Conservation (phyloP, 352 stramenopile species). For the Globisporangium abappressorium region DNA sequence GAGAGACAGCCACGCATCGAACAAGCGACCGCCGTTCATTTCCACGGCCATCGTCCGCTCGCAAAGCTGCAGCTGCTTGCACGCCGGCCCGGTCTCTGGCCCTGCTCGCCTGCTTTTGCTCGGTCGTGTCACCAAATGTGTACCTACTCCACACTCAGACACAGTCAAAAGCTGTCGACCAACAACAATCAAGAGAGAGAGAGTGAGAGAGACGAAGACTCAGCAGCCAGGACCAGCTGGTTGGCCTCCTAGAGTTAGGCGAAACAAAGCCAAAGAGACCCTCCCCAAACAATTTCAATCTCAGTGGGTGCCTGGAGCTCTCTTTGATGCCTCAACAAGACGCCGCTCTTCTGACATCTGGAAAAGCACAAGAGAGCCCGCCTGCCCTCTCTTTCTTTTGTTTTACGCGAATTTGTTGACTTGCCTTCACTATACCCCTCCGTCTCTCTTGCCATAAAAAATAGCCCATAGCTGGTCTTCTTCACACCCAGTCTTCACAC, state of each 20-base stretch:
- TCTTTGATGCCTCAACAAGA: conserved; percentile 1
- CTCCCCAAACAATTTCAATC: neutral
- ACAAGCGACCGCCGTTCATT: neutral
- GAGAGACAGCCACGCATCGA: neutral
- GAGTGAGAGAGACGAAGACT: neutral
- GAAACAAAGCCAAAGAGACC: neutral
- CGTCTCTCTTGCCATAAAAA: neutral
- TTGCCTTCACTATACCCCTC: conserved; percentile 1
- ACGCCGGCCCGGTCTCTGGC: neutral
- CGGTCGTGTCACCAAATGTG: neutral
- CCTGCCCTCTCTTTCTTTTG: neutral
- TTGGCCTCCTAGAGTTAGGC: neutral
- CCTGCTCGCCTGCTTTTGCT: neutral
- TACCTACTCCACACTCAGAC: neutral
- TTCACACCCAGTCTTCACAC: neutral
- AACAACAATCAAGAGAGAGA: neutral
- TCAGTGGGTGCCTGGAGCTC: neutral
- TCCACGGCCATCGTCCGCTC: neutral
- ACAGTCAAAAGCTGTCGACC: neutral
- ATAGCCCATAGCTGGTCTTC: neutral
- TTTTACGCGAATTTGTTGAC: neutral
- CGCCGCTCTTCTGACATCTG: neutral
- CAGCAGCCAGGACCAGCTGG: neutral
- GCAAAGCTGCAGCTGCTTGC: conserved; percentile 1
- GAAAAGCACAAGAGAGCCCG: neutral